Base-by-base conservation (phyloP, 2,329 filamentous ascomycete genomes). In the Huntiella savannae region DNA sequence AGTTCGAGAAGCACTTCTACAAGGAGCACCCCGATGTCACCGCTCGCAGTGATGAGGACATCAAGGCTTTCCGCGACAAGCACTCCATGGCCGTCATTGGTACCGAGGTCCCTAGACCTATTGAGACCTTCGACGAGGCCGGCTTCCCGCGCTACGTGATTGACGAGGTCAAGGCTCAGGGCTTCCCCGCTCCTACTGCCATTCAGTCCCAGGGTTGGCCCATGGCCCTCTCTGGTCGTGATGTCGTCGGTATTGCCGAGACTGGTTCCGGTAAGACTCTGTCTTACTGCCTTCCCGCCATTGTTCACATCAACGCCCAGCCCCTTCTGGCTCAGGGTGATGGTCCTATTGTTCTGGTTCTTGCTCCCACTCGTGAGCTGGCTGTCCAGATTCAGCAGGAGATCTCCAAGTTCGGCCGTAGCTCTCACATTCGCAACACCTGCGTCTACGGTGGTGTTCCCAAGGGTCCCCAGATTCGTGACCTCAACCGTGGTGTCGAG, bases 1-100 rank as follows among this genome's bases (percentile, higher is more conserved):
- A 96, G 65, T 98, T 98, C 67, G 91, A 98, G 62, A 98, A 98
- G 68, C 87, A 83, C 6, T 98, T 98, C 69, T 98, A 98, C 75
- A 94, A 96, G 70, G 91, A 96, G 66, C 79, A 91, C 60, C 72
- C 79, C 32, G 75, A 76, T 50, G 88, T 98, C 51, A 65, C 77
- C 51, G 69, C 64, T 56, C 83, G 91, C 58, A 77, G 84, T 10
- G 62, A 74, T 37, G 74, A 75, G 48, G 88, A 96, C 52, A 82
- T 98, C 49, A 81, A 87, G 22, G 82, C 78, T 47, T 98, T 94
- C 71, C 82, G 91, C 60, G 77, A 75, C 59, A 76, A 84, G 59
- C 77, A 91, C 58, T 71, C 84, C 58, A 95, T 98, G 63, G 74
- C 85, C 40, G 71, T 96, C 47, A 71, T 80, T 56, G 91, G 91